Conservation (phyloP, 441 rosid species). For the Corymbia calophylla region DNA sequence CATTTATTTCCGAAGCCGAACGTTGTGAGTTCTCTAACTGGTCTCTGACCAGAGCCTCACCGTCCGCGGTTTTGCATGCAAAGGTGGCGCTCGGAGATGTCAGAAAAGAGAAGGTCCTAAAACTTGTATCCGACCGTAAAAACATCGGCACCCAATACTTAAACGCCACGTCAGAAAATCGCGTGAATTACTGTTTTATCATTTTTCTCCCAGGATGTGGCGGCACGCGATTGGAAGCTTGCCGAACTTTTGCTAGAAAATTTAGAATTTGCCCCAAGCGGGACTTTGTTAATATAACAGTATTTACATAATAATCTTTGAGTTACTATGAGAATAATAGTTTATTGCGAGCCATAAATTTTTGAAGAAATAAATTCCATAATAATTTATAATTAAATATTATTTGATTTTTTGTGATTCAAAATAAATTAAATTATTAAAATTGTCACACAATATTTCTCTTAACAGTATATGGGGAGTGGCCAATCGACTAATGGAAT, state of each 20-base stretch:
- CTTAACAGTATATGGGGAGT: not conserved
- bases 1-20: not conserved
- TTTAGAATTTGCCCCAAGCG: not conserved
- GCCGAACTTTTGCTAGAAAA: not conserved
- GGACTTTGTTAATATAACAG: no score
- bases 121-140: fast-evolving
- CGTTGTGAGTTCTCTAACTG: not conserved
- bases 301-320: no score
- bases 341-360: no score
- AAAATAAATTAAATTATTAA: no score
- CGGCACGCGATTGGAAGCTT: not conserved
- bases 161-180: not conserved
- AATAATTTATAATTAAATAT: no score
- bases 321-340: no score
- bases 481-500: not conserved
- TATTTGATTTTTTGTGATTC: no score
- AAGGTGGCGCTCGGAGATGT: not conserved
- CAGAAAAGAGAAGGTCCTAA: not conserved
- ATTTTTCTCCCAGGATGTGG: not conserved
- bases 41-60: not conserved
- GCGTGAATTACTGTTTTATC: no score
- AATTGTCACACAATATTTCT: no score
- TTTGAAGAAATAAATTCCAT: no score
- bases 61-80: not conserved
- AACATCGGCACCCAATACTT: not conserved